phyloP scores from a whole-genome alignment of 805 yeast species.

The Suhomyces xylopsoci region DNA sequence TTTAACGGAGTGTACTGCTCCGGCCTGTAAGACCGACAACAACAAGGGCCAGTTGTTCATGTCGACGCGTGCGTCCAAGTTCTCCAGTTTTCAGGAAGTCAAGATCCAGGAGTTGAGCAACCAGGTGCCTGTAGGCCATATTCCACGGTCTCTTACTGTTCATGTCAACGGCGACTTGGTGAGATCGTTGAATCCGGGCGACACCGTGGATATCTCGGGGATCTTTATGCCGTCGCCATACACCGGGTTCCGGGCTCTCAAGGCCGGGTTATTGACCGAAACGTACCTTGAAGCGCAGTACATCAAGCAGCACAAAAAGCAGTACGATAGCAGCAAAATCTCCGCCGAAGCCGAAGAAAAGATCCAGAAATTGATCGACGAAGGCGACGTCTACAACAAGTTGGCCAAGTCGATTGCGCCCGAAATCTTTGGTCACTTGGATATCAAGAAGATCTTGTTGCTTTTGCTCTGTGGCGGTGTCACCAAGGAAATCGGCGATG shows the following conservation, averaged over 20 bases:
- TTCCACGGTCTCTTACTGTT: constrained; percentile 81
- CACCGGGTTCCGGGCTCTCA: constrained; percentile 89
- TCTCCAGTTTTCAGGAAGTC: constrained; percentile 92
- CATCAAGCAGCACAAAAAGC: constrained; percentile 83
- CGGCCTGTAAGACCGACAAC: constrained; percentile 72
- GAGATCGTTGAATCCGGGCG: constrained; percentile 88
- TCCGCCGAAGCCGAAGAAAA: constrained; percentile 54
- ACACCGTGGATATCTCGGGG: constrained; percentile 89
- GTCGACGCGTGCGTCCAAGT: constrained; percentile 94
- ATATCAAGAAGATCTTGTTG: constrained; percentile 86
- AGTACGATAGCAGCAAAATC: constrained; percentile 64
- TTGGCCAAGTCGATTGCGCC: constrained; percentile 93
- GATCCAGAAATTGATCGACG: constrained; percentile 51
- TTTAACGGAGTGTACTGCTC: constrained; percentile 80
- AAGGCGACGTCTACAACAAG: constrained; percentile 74
- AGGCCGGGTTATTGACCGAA: constrained; percentile 91
- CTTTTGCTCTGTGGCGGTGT: constrained; percentile 92
- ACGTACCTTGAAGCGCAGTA: constrained; percentile 88
- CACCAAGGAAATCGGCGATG: constrained; percentile 91
- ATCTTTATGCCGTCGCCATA: constrained; percentile 91
- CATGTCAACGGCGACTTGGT: constrained; percentile 93
- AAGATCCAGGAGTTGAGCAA: constrained; percentile 90
- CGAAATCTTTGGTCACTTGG: constrained; percentile 91
- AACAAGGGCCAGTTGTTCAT: constrained; percentile 86
- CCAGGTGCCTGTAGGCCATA: constrained; percentile 98